Base-by-base conservation (phyloP, 148 eudicot genomes). In the Vaccinium vitisidaea region DNA sequence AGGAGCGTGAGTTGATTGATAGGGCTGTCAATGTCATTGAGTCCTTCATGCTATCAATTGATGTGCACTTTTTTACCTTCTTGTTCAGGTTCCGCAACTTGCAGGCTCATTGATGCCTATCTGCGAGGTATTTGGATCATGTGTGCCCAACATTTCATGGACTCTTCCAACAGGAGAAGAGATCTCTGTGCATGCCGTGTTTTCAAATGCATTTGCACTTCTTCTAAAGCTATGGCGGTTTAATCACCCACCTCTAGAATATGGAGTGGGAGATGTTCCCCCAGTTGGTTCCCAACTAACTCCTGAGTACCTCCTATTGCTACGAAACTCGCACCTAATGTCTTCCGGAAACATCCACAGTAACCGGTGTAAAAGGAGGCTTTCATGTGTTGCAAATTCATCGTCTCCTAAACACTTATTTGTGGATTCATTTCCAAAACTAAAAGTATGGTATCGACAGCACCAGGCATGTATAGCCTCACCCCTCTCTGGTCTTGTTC, bases 241-340 rank as follows among this genome's bases (percentile, higher is more conserved):
- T 83, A 95, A 94, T 84, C 95, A 93, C 69, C 96, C 98, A 6
- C 99, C 99, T 65, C 88, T 97, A 25, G 99, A 97, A 63, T 89
- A 91, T 82, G 93, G 96, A 53, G 93, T 94, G 27, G 99, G 99
- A 80, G 98, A 94, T 27, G 98, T 97, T 75, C 99, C 99, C 30
- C 99, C 98, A 23, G 98, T 97, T 7, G 99, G 99, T 67, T 94
- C 94, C 61, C 99, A 92, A 83, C 93, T 97, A 43, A 95, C 99
- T 71, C 99, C 99, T 0, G 99, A 95, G 83, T 95, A 93, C 86
- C 96, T 97, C 70, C 80, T 97, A 23, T 77, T 92, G 84, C 91
- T 93, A 32, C 92, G 99, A 10, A 97, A 97, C 86, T 94, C 98
- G 77, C 91, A 89, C 63, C 85, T 97, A 36, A 48, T 94, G 71